Evolutionary conservation across 768 basidiomycete genomes (phyloP).

Genomic region (Mycena galericulata): DNA sequence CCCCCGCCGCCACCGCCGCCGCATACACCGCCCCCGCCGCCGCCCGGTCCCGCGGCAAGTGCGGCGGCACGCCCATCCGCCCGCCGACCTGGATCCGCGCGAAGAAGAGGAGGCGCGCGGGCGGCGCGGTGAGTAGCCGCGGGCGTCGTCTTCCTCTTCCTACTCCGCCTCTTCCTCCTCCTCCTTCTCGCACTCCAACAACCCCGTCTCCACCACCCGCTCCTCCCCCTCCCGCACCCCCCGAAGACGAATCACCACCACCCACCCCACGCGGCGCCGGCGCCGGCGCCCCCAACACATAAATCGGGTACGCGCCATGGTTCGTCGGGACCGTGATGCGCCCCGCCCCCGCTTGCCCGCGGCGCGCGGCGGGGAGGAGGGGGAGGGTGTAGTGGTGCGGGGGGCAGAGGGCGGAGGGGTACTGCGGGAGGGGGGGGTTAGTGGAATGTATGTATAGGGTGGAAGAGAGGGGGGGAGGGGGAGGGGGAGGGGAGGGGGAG

Average conservation of each 20-base stretch:
- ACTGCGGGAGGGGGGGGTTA: neutral
- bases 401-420: conserved; percentile 28
- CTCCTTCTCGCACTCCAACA: no score
- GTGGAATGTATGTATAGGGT: no score
- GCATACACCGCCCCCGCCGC: conserved; percentile 40
- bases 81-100: conserved; percentile 51
- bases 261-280: neutral
- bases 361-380: conserved; percentile 6
- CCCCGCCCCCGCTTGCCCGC: no score
- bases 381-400: conserved; percentile 34
- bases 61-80: conserved; percentile 46
- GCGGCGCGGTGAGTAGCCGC: conserved; percentile 52
- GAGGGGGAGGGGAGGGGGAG: neutral
- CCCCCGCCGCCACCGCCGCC: conserved; percentile 20
- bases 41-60: conserved; percentile 14
- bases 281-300: conserved; percentile 2
- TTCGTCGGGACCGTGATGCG: conserved; percentile 24
- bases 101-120: conserved; percentile 59
- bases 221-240: no score
- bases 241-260: no score
- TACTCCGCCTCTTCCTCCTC: no score
- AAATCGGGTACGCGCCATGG: conserved; percentile 25
- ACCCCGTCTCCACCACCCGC: no score
- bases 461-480: neutral
- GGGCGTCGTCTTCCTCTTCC: no score